Evolutionary conservation across 345 rosid species (phyloP).

Genomic region (Euphorbia tirucalli): DNA sequence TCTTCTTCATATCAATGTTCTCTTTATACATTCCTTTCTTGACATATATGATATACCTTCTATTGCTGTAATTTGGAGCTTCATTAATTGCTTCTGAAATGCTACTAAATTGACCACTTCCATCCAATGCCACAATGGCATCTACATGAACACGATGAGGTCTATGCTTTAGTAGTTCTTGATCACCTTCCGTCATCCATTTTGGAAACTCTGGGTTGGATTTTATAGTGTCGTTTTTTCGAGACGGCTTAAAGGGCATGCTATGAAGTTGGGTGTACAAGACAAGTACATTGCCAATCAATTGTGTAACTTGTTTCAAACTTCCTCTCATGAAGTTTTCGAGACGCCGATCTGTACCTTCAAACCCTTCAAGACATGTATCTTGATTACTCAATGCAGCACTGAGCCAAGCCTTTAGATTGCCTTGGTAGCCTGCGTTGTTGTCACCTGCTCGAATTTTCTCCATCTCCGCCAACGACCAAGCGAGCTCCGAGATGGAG

Average conservation of each 20-base stretch:
- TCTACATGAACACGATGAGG: conserved; percentile 19
- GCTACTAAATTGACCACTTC: conserved; percentile 27
- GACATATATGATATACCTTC: conserved; percentile 28
- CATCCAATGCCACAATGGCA: conserved; percentile 30
- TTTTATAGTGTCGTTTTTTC: neutral
- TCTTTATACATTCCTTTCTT: conserved; percentile 29
- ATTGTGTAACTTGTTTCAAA: conserved; percentile 66
- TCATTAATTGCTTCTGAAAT: conserved; percentile 26
- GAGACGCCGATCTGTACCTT: conserved; percentile 67
- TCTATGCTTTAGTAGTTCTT: conserved; percentile 18
- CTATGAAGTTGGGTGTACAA: conserved; percentile 46
- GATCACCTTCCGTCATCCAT: conserved; percentile 69
- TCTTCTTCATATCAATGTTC: conserved; percentile 36
- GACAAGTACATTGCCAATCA: conserved; percentile 26
- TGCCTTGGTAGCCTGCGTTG: conserved; percentile 46
- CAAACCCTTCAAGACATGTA: conserved; percentile 41
- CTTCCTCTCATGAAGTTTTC: conserved; percentile 50
- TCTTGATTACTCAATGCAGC: conserved; percentile 36
- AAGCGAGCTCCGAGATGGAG: conserved; percentile 87
- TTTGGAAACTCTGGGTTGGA: conserved; percentile 35
- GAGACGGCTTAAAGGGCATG: conserved; percentile 60
- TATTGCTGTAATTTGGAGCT: conserved; percentile 23
- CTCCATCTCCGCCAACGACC: conserved; percentile 81
- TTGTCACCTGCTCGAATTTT: conserved; percentile 49
- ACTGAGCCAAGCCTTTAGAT: conserved; percentile 44